Evolutionary conservation across 2,329 filamentous ascomycete species (phyloP), one percentile per base, ranked within the genome.

Genomic region (Sclerotinia glacialis): DNA sequence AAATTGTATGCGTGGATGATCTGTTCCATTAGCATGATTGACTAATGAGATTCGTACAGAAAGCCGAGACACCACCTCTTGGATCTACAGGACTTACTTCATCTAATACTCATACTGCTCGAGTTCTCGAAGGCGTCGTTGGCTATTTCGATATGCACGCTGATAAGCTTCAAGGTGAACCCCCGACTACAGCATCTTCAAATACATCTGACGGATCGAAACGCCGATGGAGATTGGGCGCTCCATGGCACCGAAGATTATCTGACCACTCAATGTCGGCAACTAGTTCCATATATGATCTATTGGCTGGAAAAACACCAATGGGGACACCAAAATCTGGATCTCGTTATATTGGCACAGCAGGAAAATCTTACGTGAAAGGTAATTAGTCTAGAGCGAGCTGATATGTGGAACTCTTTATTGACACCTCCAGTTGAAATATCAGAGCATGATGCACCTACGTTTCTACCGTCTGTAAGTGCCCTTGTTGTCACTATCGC

Each of bases 211-310:
- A 42, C 23, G 18, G 46, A 14, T 18, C 71, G 62, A 64, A 67
- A 64, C 52, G 67, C 67, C 49, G 69, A 23, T 59, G 71, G 49
- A 56, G 58, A 44, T 72, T 75, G 53, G 75, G 74, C 11, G 63
- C 75, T 31, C 75, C 75, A n/a, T 77, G 75, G 75, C 74, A 76
- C 60, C 72, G 72, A 18, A 71, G 64, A 53, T 61, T 61, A 16
- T 77, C 75, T 3, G 67, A 72, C 11, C 74, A 73, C 37, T 74
- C 74, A 5, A 40, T 75, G 1, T 76, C 72, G 18, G 69, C 68
- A 8, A 71, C 75, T 34, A 76, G 73, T 40, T 76, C 75, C 8
- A 64, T 77, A 23, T 71, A 70, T 37, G 70, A 70, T 42, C 28
- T 77, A 11, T 49, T 77, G 23, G 71, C 74, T 58, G 75, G 76